Conservation (phyloP, 345 rosid species). For the Tarenaya hassleriana region DNA sequence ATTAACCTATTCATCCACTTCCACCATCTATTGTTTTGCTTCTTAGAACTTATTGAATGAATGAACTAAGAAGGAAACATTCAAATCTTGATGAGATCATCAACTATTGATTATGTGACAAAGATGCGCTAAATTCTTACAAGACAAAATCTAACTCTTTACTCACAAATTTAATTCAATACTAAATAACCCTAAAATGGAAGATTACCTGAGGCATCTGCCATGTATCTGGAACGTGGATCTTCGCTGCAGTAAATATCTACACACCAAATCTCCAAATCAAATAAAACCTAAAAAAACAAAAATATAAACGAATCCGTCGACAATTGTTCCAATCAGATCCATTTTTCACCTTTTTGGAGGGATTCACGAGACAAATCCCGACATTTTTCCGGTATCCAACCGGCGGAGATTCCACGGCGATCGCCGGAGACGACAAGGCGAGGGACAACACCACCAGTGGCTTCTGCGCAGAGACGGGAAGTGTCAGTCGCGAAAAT, state of each 20-base stretch:
- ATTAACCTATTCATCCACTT: no score
- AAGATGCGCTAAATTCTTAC: no score
- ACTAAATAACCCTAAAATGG: background rate
- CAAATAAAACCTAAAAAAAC: background rate
- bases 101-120: no score
- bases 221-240: conserved; percentile 65
- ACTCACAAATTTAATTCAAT: background rate
- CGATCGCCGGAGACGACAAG: conserved; percentile 22
- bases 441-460: conserved; percentile 24
- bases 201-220: conserved; percentile 74
- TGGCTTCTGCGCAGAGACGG: conserved; percentile 17
- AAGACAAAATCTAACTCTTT: background rate
- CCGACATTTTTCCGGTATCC: conserved; percentile 76
- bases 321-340: no score
- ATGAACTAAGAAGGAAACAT: no score
- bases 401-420: conserved; percentile 63
- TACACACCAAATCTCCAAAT: conserved; percentile 22
- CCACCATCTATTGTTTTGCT: no score
- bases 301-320: background rate
- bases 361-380: conserved; percentile 57
- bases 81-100: no score
- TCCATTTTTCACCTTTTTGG: conserved; percentile 40
- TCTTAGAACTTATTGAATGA: no score
- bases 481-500: conserved; percentile 30
- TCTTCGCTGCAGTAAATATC: conserved; percentile 67